Conservation (phyloP, 2,329 filamentous ascomycete genomes). For the Chrysoporthe deuterocubensis region DNA sequence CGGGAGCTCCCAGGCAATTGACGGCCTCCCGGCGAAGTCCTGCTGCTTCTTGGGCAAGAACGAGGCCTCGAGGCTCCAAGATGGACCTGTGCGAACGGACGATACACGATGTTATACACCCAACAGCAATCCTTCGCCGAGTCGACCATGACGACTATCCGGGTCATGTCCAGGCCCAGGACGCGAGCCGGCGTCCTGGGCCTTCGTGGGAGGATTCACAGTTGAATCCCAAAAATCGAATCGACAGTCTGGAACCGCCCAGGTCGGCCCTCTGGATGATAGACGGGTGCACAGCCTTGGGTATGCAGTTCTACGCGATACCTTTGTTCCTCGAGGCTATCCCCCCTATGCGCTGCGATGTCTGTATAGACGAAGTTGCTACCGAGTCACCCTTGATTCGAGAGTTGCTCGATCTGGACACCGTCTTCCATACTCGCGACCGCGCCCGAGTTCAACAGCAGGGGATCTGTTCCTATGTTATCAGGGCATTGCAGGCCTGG, state of each 20-base stretch:
- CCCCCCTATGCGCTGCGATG: constrained; percentile 59
- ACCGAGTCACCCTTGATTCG: constrained; percentile 47
- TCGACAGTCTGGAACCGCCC: constrained; percentile 57
- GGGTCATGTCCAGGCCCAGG: not conserved
- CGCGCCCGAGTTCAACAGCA: constrained; percentile 50
- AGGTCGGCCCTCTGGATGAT: constrained; percentile 57
- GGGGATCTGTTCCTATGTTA: constrained; percentile 57
- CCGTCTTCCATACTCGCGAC: constrained; percentile 61
- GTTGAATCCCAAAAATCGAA: constrained; percentile 64
- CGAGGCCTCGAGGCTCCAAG: not conserved
- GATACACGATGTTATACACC: constrained; percentile 61
- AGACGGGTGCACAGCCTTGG: constrained; percentile 60
- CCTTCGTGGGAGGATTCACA: constrained; percentile 51
- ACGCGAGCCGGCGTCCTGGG: not conserved
- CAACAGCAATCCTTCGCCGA: constrained; percentile 48
- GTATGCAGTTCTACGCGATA: constrained; percentile 61
- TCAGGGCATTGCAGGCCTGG: constrained; percentile 59
- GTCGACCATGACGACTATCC: constrained; percentile 2
- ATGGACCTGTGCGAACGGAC: constrained; percentile 60
- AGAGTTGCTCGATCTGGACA: constrained; percentile 52
- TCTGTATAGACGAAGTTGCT: constrained; percentile 58
- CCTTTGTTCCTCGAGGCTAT: constrained; percentile 54
- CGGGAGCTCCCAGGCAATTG: not conserved
- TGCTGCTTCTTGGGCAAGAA: not conserved
- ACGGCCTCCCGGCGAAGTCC: not conserved